A percentile compares a stretch with the other conserved stretches of the same genome.
phyloP scores from a whole-genome alignment of 805 yeast genomes.

The Zygotorulaspora florentina region DNA sequence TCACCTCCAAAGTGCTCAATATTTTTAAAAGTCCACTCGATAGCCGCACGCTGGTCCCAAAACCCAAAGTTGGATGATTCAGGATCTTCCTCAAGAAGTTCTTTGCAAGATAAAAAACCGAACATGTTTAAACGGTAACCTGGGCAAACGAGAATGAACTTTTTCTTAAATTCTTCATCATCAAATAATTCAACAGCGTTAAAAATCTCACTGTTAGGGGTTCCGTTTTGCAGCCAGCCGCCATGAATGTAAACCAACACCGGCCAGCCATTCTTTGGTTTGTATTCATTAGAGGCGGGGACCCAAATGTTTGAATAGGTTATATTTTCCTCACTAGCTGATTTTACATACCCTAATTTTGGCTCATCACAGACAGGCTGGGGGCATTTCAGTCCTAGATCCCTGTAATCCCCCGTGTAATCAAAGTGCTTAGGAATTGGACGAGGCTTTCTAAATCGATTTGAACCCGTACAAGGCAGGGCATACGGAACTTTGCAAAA shows the following conservation, averaged over 20 bases:
- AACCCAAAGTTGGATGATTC: conserved; percentile 40
- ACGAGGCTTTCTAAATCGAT: conserved; percentile 35
- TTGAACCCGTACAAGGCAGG: conserved; percentile 29
- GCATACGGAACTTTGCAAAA: conserved; percentile 37
- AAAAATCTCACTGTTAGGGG: conserved; percentile 26
- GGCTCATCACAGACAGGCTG: conserved; percentile 36
- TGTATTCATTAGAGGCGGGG: conserved; percentile 37
- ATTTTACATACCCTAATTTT: conserved; percentile 14
- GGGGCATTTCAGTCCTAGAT: conserved; percentile 36
- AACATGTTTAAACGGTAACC: conserved; percentile 41
- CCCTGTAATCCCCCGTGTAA: conserved; percentile 39
- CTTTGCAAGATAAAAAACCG: conserved; percentile 38
- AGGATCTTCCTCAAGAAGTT: conserved; percentile 35
- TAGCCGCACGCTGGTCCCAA: conserved; percentile 45
- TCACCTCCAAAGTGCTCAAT: conserved; percentile 47
- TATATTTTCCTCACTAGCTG: conserved; percentile 31
- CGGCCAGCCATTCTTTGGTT: conserved; percentile 38
- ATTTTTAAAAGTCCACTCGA: conserved; percentile 44
- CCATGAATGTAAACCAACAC: conserved; percentile 42
- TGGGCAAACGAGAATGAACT: conserved; percentile 37
- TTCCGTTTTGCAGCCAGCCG: conserved; percentile 40
- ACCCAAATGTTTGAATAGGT: conserved; percentile 38
- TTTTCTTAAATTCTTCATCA: conserved; percentile 27
- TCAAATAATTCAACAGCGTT: conserved; percentile 28
- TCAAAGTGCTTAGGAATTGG: conserved; percentile 35